These are phyloP conservation scores for Helotiales sp. DNA, from an alignment of 2,329 filamentous ascomycete species.

Conservation along the genomic window DNA sequence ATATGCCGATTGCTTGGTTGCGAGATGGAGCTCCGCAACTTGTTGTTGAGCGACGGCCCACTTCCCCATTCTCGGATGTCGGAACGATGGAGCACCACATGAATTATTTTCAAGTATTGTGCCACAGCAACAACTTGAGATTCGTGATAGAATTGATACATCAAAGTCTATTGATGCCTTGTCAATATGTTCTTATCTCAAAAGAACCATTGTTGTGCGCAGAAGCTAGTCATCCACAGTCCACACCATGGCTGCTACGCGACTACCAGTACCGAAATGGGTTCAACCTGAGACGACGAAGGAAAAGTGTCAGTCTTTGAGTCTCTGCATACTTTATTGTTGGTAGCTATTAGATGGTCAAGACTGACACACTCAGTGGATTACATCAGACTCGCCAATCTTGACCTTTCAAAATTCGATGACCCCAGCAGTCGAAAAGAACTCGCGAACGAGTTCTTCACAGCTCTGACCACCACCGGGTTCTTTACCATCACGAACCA, in stretches of 20 bases:
- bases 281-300: neutral
- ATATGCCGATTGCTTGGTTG: neutral
- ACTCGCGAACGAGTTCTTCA: neutral
- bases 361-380: neutral
- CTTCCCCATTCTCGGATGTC: neutral
- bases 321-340: neutral
- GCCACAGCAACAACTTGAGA: neutral
- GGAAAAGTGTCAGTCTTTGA: neutral
- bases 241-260: neutral
- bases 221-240: neutral
- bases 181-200: neutral
- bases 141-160: too few relatives aligned
- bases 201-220: neutral
- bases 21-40: neutral
- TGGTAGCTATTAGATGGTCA: neutral
- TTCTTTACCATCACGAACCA: neutral
- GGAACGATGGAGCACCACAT: neutral
- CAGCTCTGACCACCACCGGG: neutral
- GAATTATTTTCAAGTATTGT: neutral
- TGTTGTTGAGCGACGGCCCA: too few relatives aligned
- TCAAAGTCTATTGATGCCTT: neutral
- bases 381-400: neutral
- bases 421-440: neutral
- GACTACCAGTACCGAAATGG: neutral
- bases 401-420: neutral